A percentile compares a stretch with the other conserved stretches of the same genome.
Conservation (phyloP, 257 asterid species). For the Plantago elongata region DNA sequence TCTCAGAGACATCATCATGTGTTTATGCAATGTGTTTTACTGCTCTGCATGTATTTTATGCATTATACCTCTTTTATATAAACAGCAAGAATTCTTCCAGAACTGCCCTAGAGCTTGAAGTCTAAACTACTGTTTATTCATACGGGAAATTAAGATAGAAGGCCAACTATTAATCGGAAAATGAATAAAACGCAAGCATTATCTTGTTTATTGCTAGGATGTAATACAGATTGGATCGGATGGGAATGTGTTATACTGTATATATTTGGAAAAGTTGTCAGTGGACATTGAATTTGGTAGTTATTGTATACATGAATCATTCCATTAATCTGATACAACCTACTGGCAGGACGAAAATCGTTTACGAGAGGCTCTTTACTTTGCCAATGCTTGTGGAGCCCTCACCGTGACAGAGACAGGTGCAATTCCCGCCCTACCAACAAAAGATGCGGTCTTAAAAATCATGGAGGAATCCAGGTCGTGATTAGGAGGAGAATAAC, state of each 20-base stretch:
- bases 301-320: too few relatives aligned
- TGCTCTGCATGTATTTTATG: not conserved
- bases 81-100: not conserved
- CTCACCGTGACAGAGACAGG: constrained; percentile 78
- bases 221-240: not conserved
- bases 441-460: constrained; percentile 48
- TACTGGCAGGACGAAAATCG: constrained; percentile 58
- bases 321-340: constrained; percentile 6
- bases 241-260: not conserved
- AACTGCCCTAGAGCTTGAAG: too few relatives aligned
- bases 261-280: not conserved
- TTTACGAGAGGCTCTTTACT: constrained; percentile 58
- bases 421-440: constrained; percentile 87
- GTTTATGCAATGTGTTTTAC: not conserved
- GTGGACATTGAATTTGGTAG: too few relatives aligned
- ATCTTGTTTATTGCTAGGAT: not conserved
- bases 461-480: constrained; percentile 27
- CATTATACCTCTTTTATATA: not conserved
- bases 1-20: not conserved
- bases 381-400: constrained; percentile 93
- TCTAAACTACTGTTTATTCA: too few relatives aligned
- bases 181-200: too few relatives aligned
- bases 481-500: not conserved
- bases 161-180: too few relatives aligned
- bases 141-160: too few relatives aligned